A percentile compares a stretch with the other conserved stretches of the same genome.
phyloP scores from a whole-genome alignment of 768 basidiomycete species.

The Mrakia blollopis region DNA sequence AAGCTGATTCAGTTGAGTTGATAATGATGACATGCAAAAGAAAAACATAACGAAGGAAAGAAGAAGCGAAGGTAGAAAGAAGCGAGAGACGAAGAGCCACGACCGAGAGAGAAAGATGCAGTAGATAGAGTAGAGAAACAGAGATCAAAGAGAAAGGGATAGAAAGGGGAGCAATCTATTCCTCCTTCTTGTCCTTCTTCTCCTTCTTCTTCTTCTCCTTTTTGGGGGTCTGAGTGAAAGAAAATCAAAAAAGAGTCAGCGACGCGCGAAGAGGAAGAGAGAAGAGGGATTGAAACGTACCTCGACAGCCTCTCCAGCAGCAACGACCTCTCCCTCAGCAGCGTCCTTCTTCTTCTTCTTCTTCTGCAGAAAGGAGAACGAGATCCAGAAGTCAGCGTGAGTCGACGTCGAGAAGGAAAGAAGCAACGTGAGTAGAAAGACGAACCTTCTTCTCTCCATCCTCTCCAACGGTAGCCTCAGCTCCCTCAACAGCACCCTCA shows the following conservation, averaged over 20 bases:
- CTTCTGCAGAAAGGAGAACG: conserved; percentile 36
- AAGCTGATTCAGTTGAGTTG: neutral
- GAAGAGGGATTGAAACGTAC: neutral
- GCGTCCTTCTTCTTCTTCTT: conserved; percentile 48
- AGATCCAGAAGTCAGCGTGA: neutral
- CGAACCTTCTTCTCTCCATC: conserved; percentile 33
- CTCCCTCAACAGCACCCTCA: conserved; percentile 1
- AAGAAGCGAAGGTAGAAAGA: neutral
- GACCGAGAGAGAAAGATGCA: neutral
- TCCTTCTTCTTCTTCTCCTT: conserved; percentile 49
- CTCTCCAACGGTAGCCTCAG: conserved; percentile 15
- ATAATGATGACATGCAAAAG: neutral
- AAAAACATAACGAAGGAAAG: conserved; percentile 2
- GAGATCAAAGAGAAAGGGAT: neutral
- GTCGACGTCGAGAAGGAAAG: neutral
- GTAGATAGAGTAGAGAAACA: neutral
- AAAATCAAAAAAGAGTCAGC: neutral
- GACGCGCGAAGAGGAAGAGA: neutral
- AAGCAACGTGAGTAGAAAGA: neutral
- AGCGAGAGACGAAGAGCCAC: neutral
- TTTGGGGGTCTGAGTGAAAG: conserved; percentile 44
- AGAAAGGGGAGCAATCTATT: neutral
- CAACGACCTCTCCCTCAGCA: conserved; percentile 50
- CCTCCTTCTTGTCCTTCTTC: conserved; percentile 35
- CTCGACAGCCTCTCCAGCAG: conserved; percentile 47